phyloP scores from a whole-genome alignment of 768 basidiomycete species.

The Hygrophorus russula region DNA sequence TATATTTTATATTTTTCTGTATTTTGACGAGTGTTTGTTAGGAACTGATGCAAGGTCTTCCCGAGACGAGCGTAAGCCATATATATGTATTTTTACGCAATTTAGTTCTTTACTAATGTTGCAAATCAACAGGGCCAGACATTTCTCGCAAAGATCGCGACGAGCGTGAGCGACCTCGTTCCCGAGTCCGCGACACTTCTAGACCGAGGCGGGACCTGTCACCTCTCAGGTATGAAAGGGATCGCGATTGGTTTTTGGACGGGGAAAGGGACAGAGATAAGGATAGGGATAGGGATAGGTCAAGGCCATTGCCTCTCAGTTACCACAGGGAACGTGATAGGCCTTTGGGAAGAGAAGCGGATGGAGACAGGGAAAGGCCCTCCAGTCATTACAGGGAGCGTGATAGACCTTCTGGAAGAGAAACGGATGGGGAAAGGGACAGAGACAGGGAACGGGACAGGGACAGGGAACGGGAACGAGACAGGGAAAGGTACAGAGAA shows the following conservation, averaged over 20 bases:
- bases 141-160: slow-evolving; percentile 49
- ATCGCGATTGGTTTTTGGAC: slow-evolving; percentile 14
- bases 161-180: slow-evolving; percentile 53
- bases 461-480: too few relatives aligned
- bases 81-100: slow-evolving; percentile 7
- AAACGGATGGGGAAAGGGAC: too few relatives aligned
- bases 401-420: too few relatives aligned
- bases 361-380: too few relatives aligned
- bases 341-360: too few relatives aligned
- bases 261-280: slow-evolving; percentile 1
- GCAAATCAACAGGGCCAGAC: slow-evolving; percentile 32
- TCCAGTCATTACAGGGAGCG: too few relatives aligned
- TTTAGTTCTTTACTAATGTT: neutral
- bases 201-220: slow-evolving; percentile 49
- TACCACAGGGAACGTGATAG: too few relatives aligned
- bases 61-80: slow-evolving; percentile 51
- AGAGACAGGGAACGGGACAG: too few relatives aligned
- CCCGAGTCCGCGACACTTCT: slow-evolving; percentile 54
- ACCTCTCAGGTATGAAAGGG: slow-evolving; percentile 26
- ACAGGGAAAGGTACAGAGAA: too few relatives aligned
- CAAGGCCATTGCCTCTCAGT: slow-evolving; percentile 8
- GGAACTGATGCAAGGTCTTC: slow-evolving; percentile 38
- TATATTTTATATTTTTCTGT: slow-evolving; percentile 9
- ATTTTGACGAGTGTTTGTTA: slow-evolving; percentile 13
- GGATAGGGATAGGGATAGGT: slow-evolving; percentile 32